Conservation (phyloP, 164 flowering plant species). For the Taxillus chinensis region DNA sequence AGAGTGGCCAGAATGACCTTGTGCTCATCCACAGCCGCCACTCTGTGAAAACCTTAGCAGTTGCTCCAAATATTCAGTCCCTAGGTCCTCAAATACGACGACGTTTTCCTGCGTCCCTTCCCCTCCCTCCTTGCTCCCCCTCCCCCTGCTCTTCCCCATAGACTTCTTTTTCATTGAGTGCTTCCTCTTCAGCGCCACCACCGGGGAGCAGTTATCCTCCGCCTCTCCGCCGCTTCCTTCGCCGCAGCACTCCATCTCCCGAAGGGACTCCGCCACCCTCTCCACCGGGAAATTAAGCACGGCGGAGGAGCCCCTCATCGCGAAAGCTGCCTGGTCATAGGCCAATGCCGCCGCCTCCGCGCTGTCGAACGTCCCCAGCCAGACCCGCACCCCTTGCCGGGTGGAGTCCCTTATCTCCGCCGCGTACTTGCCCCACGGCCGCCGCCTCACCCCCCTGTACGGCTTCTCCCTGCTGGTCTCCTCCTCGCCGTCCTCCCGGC, state of each 20-base stretch:
- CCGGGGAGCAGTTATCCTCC: conserved; percentile 44
- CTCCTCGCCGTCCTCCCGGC: neutral
- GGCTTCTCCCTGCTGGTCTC: neutral
- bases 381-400: conserved; percentile 41
- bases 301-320: conserved; percentile 43
- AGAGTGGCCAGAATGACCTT: neutral
- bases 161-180: conserved; percentile 37
- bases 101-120: conserved; percentile 21
- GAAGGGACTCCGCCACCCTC: conserved; percentile 36
- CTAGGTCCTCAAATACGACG: conserved; percentile 55
- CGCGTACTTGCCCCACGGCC: conserved; percentile 65
- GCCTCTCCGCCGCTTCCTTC: neutral
- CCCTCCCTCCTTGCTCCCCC: conserved; percentile 18
- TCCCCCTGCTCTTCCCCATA: neutral
- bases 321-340: conserved; percentile 62
- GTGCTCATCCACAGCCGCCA: neutral
- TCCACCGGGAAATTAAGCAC: conserved; percentile 51
- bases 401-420: conserved; percentile 73
- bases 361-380: conserved; percentile 74
- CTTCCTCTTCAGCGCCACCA: conserved; percentile 40
- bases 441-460: conserved; percentile 30
- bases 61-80: conserved; percentile 44
- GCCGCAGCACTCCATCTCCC: conserved; percentile 19
- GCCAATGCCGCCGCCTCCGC: conserved; percentile 72
- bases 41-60: conserved; percentile 29